Percentiles rank a stretch among this genome's conserved stretches.
phyloP scores from a whole-genome alignment of 352 stramenopile genomes.

The Phytophthora multivora region DNA sequence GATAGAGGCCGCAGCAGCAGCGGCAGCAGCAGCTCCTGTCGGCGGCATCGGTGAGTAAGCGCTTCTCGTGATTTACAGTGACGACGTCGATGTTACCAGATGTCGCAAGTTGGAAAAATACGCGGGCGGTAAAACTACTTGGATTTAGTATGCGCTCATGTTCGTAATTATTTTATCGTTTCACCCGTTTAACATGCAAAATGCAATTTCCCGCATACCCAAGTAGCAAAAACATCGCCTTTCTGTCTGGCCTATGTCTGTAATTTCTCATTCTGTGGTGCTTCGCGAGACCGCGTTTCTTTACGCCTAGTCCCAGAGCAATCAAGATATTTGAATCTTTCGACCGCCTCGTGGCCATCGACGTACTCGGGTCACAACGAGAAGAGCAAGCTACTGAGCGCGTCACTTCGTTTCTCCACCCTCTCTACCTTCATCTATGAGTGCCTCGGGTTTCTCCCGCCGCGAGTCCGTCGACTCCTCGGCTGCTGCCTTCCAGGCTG shows the following conservation, averaged over 20 bases:
- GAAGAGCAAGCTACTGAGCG: conserved; percentile 19
- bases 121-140: not conserved
- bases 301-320: conserved; percentile 18
- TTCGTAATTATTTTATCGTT: too few species aligned
- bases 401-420: conserved; percentile 2
- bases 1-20: conserved; percentile 11
- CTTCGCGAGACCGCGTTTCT: conserved; percentile 32
- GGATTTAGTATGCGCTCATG: not conserved
- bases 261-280: conserved; percentile 24
- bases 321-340: conserved; percentile 32
- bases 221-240: not conserved
- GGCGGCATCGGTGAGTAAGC: conserved; percentile 26
- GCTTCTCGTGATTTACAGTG: not conserved
- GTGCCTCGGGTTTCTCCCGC: conserved; percentile 14
- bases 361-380: conserved; percentile 24
- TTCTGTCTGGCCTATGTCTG: not conserved
- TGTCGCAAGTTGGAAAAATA: conserved; percentile 22
- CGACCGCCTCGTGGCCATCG: conserved; percentile 27
- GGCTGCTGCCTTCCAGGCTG: conserved; percentile 40
- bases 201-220: not conserved
- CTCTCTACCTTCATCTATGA: conserved; percentile 16
- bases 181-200: not conserved
- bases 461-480: conserved; percentile 36
- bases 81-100: conserved; percentile 1
- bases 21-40: conserved; percentile 28